Evolutionary conservation across 1,284 basidiomycete genomes (phyloP).

Genomic region (Mycosarcoma mackinlayi): DNA sequence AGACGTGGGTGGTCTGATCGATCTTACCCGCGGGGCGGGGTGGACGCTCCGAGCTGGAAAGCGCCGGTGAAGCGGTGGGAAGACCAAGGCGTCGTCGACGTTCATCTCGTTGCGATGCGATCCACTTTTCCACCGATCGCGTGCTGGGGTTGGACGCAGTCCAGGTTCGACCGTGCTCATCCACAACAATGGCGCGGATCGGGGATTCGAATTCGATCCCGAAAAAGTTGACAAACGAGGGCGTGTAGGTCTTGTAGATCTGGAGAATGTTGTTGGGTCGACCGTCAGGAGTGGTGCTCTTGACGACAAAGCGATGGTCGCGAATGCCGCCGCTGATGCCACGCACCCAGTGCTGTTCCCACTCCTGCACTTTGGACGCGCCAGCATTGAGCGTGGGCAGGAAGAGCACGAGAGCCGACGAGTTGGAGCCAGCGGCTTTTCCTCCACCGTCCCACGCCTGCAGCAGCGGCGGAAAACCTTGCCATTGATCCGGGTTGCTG

Average conservation of each 20-base stretch:
- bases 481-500: constrained; percentile 26
- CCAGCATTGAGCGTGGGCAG: constrained; percentile 17
- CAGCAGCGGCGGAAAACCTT: constrained; percentile 44
- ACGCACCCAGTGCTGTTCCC: constrained; percentile 59
- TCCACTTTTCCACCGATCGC: constrained; percentile 32
- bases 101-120: constrained; percentile 30
- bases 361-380: constrained; percentile 35
- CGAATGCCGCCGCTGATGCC: constrained; percentile 34
- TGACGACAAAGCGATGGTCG: constrained; percentile 20
- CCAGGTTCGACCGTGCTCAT: constrained; percentile 49
- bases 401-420: constrained; percentile 32
- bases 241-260: constrained; percentile 47
- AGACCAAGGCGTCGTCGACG: constrained; percentile 30
- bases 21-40: constrained; percentile 33
- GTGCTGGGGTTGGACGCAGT: constrained; percentile 41
- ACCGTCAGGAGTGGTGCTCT: constrained; percentile 3
- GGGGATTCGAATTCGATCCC: constrained; percentile 19
- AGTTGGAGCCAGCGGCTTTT: constrained; percentile 39
- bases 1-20: constrained; percentile 51
- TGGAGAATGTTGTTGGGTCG: constrained; percentile 16
- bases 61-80: not conserved
- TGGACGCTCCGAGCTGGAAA: constrained; percentile 28
- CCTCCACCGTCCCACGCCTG: constrained; percentile 49
- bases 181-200: constrained; percentile 37
- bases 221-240: constrained; percentile 52